phyloP scores from a whole-genome alignment of 805 yeast species.

The Scheffersomyces stipitis region DNA sequence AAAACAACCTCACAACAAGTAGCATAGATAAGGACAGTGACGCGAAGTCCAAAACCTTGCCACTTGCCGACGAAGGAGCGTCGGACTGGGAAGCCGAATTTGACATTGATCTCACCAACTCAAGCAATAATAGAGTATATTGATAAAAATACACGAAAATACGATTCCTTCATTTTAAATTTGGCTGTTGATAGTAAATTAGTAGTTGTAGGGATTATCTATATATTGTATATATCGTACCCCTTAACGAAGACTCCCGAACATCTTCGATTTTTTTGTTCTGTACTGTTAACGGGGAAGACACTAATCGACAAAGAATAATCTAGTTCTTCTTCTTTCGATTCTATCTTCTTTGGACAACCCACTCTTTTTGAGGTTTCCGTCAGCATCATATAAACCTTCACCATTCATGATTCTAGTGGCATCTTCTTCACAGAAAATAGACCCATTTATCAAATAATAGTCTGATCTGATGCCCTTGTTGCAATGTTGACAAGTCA shows the following conservation, averaged over 20 bases:
- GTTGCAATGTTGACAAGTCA: conserved; percentile 65
- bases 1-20: background rate
- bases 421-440: conserved; percentile 54
- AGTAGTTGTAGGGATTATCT: too few species aligned
- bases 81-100: conserved; percentile 1
- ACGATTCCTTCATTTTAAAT: too few species aligned
- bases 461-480: conserved; percentile 50
- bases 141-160: too few species aligned
- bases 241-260: too few species aligned
- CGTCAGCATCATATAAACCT: conserved; percentile 18
- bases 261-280: too few species aligned
- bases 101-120: conserved; percentile 2
- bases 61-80: background rate
- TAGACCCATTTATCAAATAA: conserved; percentile 49
- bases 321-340: conserved; percentile 44
- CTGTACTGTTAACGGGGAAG: too few species aligned
- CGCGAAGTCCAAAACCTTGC: background rate
- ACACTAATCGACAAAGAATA: conserved; percentile 35
- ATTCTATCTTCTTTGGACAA: conserved; percentile 31
- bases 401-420: conserved; percentile 25
- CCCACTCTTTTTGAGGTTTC: conserved; percentile 19
- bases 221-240: too few species aligned
- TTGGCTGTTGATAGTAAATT: too few species aligned
- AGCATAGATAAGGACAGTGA: too few species aligned
- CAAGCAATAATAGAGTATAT: conserved; percentile 4